Evolutionary conservation across 2,329 filamentous ascomycete species (phyloP).

Genomic region (Trichophyton simii): DNA sequence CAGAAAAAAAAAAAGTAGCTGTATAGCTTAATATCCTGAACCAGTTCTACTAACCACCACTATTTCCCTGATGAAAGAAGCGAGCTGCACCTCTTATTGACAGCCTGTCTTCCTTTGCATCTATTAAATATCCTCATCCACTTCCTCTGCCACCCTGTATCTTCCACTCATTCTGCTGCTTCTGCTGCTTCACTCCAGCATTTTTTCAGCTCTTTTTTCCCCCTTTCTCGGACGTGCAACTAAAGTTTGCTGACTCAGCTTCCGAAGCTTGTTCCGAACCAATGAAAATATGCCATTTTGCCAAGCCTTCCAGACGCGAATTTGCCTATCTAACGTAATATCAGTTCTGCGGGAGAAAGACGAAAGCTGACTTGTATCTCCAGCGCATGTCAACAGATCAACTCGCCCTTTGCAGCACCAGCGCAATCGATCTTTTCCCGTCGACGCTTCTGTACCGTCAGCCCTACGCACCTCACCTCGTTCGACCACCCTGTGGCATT

Average conservation of each 20-base stretch:
- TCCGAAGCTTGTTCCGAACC: background rate
- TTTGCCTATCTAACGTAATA: constrained; percentile 3
- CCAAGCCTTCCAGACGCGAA: constrained; percentile 1
- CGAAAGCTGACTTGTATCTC: background rate
- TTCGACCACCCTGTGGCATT: background rate
- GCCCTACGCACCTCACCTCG: background rate
- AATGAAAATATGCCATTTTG: background rate
- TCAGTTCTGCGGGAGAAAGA: background rate
- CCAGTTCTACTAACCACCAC: background rate
- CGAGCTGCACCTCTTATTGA: background rate
- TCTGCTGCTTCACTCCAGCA: background rate
- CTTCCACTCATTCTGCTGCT: background rate
- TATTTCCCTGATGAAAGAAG: background rate
- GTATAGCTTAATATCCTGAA: background rate
- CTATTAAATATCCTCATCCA: background rate
- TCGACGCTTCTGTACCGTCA: background rate
- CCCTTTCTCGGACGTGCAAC: background rate
- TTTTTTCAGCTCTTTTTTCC: background rate
- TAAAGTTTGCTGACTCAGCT: background rate
- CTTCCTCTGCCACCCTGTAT: background rate
- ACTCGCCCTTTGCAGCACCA: background rate
- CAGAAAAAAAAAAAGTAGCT: background rate
- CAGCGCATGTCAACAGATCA: background rate
- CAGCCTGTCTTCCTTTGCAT: background rate
- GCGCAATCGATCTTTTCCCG: background rate